Base-by-base conservation (phyloP, 2,329 filamentous ascomycete species). In the Chaetomium sp. region DNA sequence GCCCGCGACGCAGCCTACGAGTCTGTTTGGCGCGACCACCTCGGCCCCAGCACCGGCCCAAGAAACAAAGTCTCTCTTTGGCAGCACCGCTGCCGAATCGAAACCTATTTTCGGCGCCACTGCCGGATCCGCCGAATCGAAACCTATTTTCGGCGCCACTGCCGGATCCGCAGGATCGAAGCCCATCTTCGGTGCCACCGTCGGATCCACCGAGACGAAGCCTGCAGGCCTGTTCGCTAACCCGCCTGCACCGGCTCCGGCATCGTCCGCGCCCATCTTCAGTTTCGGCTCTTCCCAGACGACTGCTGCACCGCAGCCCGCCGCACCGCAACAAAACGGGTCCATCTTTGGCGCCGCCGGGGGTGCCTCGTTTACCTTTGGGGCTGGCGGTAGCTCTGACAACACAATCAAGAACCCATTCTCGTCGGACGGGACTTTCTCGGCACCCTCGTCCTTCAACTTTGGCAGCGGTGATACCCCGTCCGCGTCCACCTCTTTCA, bases 401-500 rank as follows among this genome's bases (percentile, higher is more conserved):
- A 67, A 67, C 42, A 69, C 79, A 3, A 73, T 80, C 62, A 78
- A 75, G 65, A 80, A 77, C 62, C 70, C 78, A 0, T 82, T 82
- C 65, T 74, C 72, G 65, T 49, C 70, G 65, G 64, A 74, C 59
- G 70, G 61, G 33, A 57, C 60, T n/a, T 62, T 71, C 9, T 70
- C 73, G 13, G 66, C 72, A 5, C 68, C 73, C 2, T 67, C 75
- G 2, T 73, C 74, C n/a, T 76, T 79, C 67, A 76, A 73, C 65
- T 82, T 82, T 68, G 80, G 79, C 23, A 63, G 72, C 9, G 78
- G 79, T 68, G 69, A 69, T 21, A 64, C 68, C 42, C 67, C 70
- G 21, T 67, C 70, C 6, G 60, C 69, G 47, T 63, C 68, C 19
- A 63, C 67, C 27, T 68, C 71, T 21, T 75, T 74, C 59, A 63